Evolutionary conservation across 2,329 filamentous ascomycete species (phyloP).

Genomic region (Periconia macrospinosa): DNA sequence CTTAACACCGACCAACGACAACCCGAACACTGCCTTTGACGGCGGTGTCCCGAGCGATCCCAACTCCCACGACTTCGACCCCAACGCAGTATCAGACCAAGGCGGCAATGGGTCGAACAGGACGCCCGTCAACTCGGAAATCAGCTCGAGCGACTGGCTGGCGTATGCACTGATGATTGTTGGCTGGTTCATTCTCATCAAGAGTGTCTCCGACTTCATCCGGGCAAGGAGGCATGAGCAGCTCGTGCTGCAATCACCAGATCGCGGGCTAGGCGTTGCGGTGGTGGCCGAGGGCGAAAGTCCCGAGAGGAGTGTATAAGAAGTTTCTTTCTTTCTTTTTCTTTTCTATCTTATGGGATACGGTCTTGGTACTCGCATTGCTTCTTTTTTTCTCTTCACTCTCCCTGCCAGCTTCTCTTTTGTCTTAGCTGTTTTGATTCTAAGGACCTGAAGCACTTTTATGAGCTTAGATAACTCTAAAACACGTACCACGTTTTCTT

Average conservation of each 20-base stretch:
- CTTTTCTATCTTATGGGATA: background rate
- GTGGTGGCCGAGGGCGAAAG: slow-evolving; percentile 85
- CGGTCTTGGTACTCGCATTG: background rate
- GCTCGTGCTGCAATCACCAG: slow-evolving; percentile 88
- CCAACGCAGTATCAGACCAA: slow-evolving; percentile 60
- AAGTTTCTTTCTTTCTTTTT: slow-evolving; percentile 8
- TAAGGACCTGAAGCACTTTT: too few species aligned
- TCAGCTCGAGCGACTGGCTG: slow-evolving; percentile 81
- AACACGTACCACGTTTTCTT: too few species aligned
- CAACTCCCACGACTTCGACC: slow-evolving; percentile 87
- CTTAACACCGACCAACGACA: slow-evolving; percentile 37
- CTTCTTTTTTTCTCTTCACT: background rate
- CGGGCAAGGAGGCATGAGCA: slow-evolving; percentile 88
- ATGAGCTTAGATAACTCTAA: too few species aligned
- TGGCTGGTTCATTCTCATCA: slow-evolving; percentile 96
- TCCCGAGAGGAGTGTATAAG: slow-evolving; percentile 62
- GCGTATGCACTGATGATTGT: slow-evolving; percentile 94
- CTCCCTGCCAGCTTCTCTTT: too few species aligned
- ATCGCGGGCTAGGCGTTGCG: slow-evolving; percentile 80
- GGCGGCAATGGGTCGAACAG: slow-evolving; percentile 33
- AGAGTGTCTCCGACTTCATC: slow-evolving; percentile 89
- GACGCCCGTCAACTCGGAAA: slow-evolving; percentile 50
- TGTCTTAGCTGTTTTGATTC: too few species aligned
- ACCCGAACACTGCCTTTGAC: slow-evolving; percentile 54
- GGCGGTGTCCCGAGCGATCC: slow-evolving; percentile 77